phyloP scores from a whole-genome alignment of 1,139 yeast species.

The Ogataea hybrid region DNA sequence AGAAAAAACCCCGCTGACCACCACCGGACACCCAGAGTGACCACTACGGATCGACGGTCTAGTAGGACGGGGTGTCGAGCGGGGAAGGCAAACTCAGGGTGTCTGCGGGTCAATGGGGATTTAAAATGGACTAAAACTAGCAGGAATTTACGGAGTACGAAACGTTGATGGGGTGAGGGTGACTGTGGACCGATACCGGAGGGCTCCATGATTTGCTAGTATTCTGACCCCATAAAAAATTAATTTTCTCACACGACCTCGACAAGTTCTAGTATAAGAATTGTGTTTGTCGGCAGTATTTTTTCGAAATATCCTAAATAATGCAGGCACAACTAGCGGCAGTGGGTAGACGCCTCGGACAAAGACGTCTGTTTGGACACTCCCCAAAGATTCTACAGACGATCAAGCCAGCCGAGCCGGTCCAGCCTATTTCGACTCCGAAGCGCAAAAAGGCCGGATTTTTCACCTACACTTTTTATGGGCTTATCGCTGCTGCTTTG shows the following conservation, averaged over 20 bases:
- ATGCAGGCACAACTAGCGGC: constrained; percentile 6
- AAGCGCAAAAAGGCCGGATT: constrained; percentile 9
- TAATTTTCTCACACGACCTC: constrained; percentile 5
- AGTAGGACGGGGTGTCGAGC: not conserved
- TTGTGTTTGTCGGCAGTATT: not conserved
- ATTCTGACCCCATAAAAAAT: not conserved
- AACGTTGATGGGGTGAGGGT: not conserved
- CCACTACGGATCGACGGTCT: not conserved
- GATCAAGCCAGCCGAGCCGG: not conserved
- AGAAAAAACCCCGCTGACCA: not conserved
- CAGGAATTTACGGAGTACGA: not conserved
- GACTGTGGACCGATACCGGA: constrained; percentile 2
- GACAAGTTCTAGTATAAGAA: constrained; percentile 5
- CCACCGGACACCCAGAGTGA: not conserved
- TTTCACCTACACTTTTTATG: constrained; percentile 22
- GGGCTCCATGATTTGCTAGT: not conserved
- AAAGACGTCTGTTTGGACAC: not conserved
- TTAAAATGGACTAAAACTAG: not conserved
- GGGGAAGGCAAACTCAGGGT: constrained; percentile 1
- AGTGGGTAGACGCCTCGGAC: constrained; percentile 3
- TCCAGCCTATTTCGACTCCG: constrained; percentile 7
- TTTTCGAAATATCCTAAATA: not conserved
- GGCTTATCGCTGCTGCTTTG: constrained; percentile 30
- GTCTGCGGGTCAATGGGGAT: not conserved
- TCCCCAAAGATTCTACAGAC: constrained; percentile 12